Evolutionary conservation across 768 basidiomycete genomes (phyloP), one percentile per base, ranked within the genome.

Genomic region (Cyclocybe cylindracea): DNA sequence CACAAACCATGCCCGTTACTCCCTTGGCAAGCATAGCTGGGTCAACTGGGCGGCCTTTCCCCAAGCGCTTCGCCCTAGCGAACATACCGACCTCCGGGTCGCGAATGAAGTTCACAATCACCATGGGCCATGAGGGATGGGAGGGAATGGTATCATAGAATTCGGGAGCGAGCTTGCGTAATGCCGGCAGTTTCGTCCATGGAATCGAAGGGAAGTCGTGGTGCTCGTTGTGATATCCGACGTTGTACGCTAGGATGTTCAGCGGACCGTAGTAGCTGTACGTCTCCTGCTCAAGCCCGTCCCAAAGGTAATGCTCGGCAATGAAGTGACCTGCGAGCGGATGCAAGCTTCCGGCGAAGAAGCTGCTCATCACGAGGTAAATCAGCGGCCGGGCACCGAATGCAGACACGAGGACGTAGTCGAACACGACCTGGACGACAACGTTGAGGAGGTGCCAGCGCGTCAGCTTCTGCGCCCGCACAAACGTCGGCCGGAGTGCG

Each of bases 201-300:
- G 97, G 82, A 1, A 99, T 71, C 10, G 94, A 94, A 7, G 97
- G 95, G 71, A 99, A 98, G 71, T 99, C 97, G 71, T 99, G 97
- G 70, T 99, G 97, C 63, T 98, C 97, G 69, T 99, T 98, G 68
- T 99, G 97, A 66, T 98, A 98, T 36, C 97, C 97, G 59, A 98
- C 96, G 58, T 99, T 99, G 70, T 98, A 99, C 10, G 94, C 92
- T 16, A 98, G 71, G 10, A 86, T 54, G 68, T 99, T 99, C 50
- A 98, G 75, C 51, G 83, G 82, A 0, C 97, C 97, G 60, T 99
- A 99, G 69, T 98, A 99, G 54, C 89, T 93, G 69, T 92, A 98
- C 0, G 97, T 98, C 73, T 98, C 97, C 66, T 98, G 95, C 33
- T 85, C 80, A 51, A 94, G 77, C 1, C 88, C 90, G 59, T 96